Base-by-base conservation (phyloP, 2,329 filamentous ascomycete species). In the Trichoderma semiorbis region DNA sequence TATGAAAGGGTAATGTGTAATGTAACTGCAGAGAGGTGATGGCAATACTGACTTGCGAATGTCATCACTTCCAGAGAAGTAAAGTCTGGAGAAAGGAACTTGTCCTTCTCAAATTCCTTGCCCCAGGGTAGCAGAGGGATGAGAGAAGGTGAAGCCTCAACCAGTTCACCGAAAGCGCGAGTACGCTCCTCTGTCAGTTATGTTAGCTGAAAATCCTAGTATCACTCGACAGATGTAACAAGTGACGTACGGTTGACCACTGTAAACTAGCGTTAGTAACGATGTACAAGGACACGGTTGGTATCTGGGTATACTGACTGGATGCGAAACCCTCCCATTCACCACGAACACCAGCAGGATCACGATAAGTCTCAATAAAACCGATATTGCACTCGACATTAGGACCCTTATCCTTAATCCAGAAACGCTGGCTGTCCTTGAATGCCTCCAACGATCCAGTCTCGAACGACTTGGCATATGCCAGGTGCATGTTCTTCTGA, bases 11-110 rank as follows among this genome's bases (percentile, higher is more conserved):
- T n/a, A 24, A n/a, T 8, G 24, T 2, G 14, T 18, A 14, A 18
- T 12, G 24, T 5, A 3, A 24, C 3, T 14, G n/a, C 2, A 28
- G 2, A 47, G n/a, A 18, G 12, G 3, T 10, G 5, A 30, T 12
- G 3, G 18, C 7, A 6, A 21, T 18, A 60, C 74, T 43, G 69
- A 77, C 79, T 82, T 71, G 80, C 82, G 76, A 98, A 98, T 1
- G 92, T 94, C 73, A 98, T 83, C 3, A 98, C 94, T 80, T 99
- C 96, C 2, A 98, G 86, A 11, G 93, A 96, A 0, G 96, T 98
- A 79, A 99, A 99, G 80, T 99, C 96, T 0, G 96, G 96, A 67
- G 93, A 95, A 43, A 97, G 83, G 82, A 99, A 99, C 78, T 92
- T 94, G 84, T 98, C 95, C 82, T 98, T 98, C 80, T 99, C 96